Conservation (phyloP, 2,329 filamentous ascomycete species). For the Coleophoma cylindrospora region DNA sequence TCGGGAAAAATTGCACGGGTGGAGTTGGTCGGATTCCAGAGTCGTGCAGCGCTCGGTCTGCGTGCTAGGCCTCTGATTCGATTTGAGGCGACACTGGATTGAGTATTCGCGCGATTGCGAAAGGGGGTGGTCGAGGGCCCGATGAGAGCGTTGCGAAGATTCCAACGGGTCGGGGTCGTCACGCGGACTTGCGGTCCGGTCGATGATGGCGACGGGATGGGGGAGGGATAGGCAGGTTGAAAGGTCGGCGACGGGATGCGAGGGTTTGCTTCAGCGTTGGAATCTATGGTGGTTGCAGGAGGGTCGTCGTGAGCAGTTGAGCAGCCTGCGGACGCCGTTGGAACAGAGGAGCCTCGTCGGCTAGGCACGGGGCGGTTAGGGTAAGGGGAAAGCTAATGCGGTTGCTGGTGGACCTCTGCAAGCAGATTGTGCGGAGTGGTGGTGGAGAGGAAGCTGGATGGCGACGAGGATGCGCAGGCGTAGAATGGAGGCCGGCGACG, state of each 20-base stretch:
- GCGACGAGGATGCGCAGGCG: neutral
- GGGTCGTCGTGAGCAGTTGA: neutral
- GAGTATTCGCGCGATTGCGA: conserved; percentile 12
- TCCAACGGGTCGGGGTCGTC: conserved; percentile 41
- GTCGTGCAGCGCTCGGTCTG: conserved; percentile 30
- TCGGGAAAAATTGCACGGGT: conserved; percentile 38
- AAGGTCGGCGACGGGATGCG: conserved; percentile 22
- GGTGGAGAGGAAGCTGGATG: neutral
- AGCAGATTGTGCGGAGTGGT: neutral
- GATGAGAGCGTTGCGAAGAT: conserved; percentile 24
- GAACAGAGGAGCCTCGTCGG: neutral
- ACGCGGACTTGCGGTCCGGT: conserved; percentile 19
- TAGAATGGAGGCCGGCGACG: neutral
- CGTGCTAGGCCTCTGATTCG: conserved; percentile 15
- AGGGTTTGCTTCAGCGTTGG: conserved; percentile 11
- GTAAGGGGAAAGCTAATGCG: neutral
- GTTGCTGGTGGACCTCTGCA: neutral
- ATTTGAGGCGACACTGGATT: conserved; percentile 5
- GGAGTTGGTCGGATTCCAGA: conserved; percentile 59
- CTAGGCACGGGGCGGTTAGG: neutral
- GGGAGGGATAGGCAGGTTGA: conserved; percentile 23
- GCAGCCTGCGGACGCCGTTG: neutral
- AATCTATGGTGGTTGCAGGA: conserved; percentile 12
- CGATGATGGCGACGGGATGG: conserved; percentile 11
- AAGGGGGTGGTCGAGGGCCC: conserved; percentile 18